phyloP scores from a whole-genome alignment of 495 filamentous ascomycete genomes.

The Hyaloscypha hepaticicola region DNA sequence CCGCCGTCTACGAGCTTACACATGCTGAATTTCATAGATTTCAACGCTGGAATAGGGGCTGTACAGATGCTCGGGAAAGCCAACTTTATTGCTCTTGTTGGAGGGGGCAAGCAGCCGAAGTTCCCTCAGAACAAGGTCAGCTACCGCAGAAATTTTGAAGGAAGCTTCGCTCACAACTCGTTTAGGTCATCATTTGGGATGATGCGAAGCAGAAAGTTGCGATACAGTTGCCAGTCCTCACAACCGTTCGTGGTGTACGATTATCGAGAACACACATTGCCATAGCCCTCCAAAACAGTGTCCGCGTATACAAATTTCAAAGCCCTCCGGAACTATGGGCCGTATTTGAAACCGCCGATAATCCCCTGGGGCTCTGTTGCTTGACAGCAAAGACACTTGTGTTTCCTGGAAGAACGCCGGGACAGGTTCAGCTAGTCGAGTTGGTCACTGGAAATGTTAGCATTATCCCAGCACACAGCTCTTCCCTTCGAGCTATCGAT shows the following conservation, averaged over 20 bases:
- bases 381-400: conserved; percentile 68
- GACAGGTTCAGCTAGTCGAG: conserved; percentile 92
- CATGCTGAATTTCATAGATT: conserved; percentile 51
- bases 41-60: conserved; percentile 80
- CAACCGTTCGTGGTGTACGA: conserved; percentile 74
- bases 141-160: not conserved
- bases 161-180: conserved; percentile 6
- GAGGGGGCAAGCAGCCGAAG: conserved; percentile 83
- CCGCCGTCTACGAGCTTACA: not conserved
- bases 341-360: conserved; percentile 84
- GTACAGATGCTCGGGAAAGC: conserved; percentile 86
- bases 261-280: conserved; percentile 77
- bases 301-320: conserved; percentile 79
- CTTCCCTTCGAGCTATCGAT: conserved; percentile 73
- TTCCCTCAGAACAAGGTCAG: conserved; percentile 82
- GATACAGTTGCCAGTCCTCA: conserved; percentile 70
- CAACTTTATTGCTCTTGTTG: conserved; percentile 86
- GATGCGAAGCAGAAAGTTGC: conserved; percentile 74
- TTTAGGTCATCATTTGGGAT: conserved; percentile 86
- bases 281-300: conserved; percentile 76
- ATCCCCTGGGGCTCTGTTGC: conserved; percentile 77
- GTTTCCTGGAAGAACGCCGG: conserved; percentile 80
- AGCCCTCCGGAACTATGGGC: conserved; percentile 70
- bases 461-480: conserved; percentile 89
- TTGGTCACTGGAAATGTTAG: conserved; percentile 79